These are phyloP conservation scores for Eucalyptus polybractea DNA, from an alignment of 345 rosid species.

Conservation along the genomic window DNA sequence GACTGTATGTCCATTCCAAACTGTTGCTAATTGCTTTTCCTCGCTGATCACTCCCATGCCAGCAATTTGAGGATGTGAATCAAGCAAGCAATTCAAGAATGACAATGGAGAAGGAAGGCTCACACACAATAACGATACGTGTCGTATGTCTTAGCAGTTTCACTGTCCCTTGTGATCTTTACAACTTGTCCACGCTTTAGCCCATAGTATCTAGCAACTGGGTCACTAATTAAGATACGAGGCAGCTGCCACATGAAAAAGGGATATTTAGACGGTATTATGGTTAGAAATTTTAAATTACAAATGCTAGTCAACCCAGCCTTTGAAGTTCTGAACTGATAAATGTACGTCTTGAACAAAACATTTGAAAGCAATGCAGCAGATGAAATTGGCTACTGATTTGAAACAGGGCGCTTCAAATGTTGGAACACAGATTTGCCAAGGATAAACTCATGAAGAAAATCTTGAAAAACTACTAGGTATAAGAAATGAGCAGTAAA, in stretches of 20 bases:
- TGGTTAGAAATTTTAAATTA: background rate
- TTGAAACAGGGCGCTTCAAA: background rate
- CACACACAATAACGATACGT: constrained; percentile 12
- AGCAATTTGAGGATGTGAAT: background rate
- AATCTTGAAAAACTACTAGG: background rate
- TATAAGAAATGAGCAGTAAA: background rate
- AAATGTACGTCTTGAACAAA: background rate
- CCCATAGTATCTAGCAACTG: constrained; percentile 15
- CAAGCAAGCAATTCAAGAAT: background rate
- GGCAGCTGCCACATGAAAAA: constrained; percentile 5
- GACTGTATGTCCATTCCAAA: background rate
- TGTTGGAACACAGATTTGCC: background rate
- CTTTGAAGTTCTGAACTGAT: background rate
- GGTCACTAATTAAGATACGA: constrained; percentile 13
- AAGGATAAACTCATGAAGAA: background rate
- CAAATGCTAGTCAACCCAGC: background rate
- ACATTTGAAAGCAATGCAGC: background rate
- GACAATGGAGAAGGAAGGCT: background rate
- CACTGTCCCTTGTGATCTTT: constrained; percentile 18
- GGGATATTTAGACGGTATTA: background rate
- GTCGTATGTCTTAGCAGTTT: constrained; percentile 16
- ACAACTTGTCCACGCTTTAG: constrained; percentile 20
- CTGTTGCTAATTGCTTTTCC: background rate
- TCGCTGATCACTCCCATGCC: background rate
- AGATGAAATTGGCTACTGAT: background rate